Evolutionary conservation across 208 protist species (phyloP).

Genomic region (Angomonas ambiguus): DNA sequence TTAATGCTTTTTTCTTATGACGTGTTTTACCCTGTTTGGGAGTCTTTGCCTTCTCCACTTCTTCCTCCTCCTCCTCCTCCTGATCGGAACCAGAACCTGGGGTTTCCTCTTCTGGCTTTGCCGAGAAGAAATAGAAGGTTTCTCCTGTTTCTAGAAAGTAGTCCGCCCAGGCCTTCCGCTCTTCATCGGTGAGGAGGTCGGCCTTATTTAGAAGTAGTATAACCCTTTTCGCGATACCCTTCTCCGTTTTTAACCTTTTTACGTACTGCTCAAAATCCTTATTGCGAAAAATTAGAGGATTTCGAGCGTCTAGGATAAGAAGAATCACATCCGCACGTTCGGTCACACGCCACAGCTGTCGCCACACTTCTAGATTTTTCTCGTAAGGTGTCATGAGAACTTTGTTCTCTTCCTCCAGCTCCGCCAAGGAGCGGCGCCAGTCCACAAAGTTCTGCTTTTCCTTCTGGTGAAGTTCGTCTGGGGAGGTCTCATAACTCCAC

Average conservation of each 20-base stretch:
- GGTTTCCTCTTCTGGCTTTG: slow-evolving; percentile 33
- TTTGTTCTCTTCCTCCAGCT: slow-evolving; percentile 92
- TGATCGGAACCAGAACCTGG: slow-evolving; percentile 11
- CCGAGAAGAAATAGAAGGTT: slow-evolving; percentile 92
- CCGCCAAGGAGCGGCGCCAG: slow-evolving; percentile 84
- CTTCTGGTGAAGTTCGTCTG: slow-evolving; percentile 51
- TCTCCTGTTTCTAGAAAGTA: slow-evolving; percentile 88
- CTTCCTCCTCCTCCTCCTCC: slow-evolving; percentile 11
- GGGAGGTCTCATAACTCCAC: slow-evolving; percentile 75
- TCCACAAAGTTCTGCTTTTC: slow-evolving; percentile 87
- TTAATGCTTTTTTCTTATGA: slow-evolving; percentile 70
- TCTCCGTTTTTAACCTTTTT: slow-evolving; percentile 60
- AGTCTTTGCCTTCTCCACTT: neutral
- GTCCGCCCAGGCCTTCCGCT: slow-evolving; percentile 90
- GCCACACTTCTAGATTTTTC: slow-evolving; percentile 99
- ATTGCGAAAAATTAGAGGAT: slow-evolving; percentile 96
- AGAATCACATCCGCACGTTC: slow-evolving; percentile 94
- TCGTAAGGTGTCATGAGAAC: slow-evolving; percentile 97
- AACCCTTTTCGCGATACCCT: slow-evolving; percentile 61
- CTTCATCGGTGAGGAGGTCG: slow-evolving; percentile 94
- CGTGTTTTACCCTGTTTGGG: slow-evolving; percentile 52
- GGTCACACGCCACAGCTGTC: slow-evolving; percentile 98
- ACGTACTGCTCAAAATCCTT: slow-evolving; percentile 87
- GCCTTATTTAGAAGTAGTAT: slow-evolving; percentile 98
- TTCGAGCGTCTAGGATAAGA: slow-evolving; percentile 95